Conservation (phyloP, 2,329 filamentous ascomycete species). For the Pseudogymnoascus sp. region DNA sequence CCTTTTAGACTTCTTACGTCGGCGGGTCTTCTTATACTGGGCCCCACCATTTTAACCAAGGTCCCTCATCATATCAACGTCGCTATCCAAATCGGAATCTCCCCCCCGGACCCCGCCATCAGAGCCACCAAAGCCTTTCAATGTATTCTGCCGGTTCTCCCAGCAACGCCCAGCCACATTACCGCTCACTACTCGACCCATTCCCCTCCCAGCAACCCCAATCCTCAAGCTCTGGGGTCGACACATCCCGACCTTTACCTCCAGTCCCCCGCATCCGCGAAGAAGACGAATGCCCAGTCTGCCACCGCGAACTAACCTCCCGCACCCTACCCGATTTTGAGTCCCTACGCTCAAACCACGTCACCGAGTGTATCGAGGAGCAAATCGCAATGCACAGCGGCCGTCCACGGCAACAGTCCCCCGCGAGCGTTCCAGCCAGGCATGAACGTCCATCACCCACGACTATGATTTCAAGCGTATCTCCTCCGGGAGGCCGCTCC, state of each 20-base stretch:
- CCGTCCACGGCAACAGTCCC: constrained; percentile 8
- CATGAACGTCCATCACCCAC: constrained; percentile 13
- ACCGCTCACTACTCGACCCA: constrained; percentile 14
- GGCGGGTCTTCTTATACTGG: background rate
- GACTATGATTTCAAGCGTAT: constrained; percentile 16
- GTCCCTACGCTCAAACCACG: constrained; percentile 47
- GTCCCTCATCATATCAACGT: background rate
- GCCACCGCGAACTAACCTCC: constrained; percentile 60
- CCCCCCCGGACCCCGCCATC: background rate
- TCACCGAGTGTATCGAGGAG: constrained; percentile 43
- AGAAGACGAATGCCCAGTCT: constrained; percentile 73
- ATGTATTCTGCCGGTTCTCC: background rate
- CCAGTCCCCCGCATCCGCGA: constrained; percentile 44
- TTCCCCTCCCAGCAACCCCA: background rate
- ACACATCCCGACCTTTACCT: constrained; percentile 14
- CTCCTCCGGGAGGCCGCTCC: constrained; percentile 3
- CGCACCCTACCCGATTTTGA: constrained; percentile 45
- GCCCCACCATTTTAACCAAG: background rate
- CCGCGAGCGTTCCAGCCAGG: constrained; percentile 10
- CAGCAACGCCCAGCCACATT: constrained; percentile 12
- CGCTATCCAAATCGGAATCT: background rate
- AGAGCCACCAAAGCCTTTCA: background rate
- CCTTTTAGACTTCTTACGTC: background rate
- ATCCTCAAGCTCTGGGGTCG: background rate
- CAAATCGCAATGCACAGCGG: constrained; percentile 13